Conservation (phyloP, 495 filamentous ascomycete species). For the Paragyromitra xinjiangensis region DNA sequence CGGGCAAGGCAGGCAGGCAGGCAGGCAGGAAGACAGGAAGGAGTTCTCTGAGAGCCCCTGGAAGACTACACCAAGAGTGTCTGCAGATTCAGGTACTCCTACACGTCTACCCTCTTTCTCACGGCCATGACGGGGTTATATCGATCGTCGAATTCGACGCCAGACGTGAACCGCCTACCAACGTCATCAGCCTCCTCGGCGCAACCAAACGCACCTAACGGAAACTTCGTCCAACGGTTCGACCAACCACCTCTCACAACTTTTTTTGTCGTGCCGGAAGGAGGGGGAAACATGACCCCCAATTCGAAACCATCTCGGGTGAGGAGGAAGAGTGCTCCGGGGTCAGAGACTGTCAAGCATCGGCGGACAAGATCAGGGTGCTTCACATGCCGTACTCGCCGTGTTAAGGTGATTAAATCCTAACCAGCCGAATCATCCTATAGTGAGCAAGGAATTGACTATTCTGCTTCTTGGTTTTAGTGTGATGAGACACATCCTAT, state of each 20-base stretch:
- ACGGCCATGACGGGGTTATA: conserved; percentile 53
- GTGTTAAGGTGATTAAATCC: conserved; percentile 77
- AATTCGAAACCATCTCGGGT: conserved; percentile 65
- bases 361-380: conserved; percentile 92
- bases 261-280: conserved; percentile 52
- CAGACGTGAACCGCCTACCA: conserved; percentile 51
- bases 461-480: conserved; percentile 60
- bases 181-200: conserved; percentile 52
- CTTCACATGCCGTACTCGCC: conserved; percentile 86
- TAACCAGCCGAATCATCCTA: conserved; percentile 25
- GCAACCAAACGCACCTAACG: conserved; percentile 49
- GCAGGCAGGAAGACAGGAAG: conserved; percentile 27
- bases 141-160: conserved; percentile 54
- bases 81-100: conserved; percentile 24
- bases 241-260: conserved; percentile 52
- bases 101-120: conserved; percentile 22
- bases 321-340: conserved; percentile 67
- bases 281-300: conserved; percentile 55
- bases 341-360: conserved; percentile 86
- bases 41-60: conserved; percentile 14
- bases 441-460: conserved; percentile 41
- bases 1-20: conserved; percentile 30
- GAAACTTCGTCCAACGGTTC: conserved; percentile 50
- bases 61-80: conserved; percentile 31
- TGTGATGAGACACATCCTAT: conserved; percentile 87